Evolutionary conservation across 768 basidiomycete species (phyloP), one percentile per base, ranked within the genome.

Genomic region (Strobilomyces echinocephalus): DNA sequence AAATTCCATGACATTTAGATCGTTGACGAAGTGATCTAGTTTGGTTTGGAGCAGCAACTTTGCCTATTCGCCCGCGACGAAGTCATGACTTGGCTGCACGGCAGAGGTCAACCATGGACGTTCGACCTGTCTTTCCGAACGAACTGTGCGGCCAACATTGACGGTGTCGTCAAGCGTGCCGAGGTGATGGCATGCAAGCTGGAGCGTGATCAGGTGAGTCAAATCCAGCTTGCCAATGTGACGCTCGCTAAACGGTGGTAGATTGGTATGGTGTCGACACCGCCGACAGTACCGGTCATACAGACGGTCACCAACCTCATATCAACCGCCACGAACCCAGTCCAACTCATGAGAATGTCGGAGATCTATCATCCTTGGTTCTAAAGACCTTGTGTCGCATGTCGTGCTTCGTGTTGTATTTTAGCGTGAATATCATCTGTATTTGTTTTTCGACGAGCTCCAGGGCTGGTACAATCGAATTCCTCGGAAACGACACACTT

Each of bases 51-150:
- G 57, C 88, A 92, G 61, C 91, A 92, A 54, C 79, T 99, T 5
- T 89, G 88, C 58, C 76, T 99, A 49, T 95, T 95, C 67, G 83
- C 91, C 26, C 82, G 94, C 40, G 97, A 99, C 64, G 97, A 99
- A 72, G 88, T 97, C 42, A 78, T 85, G 60, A 77, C 80, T 11
- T 91, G 89, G 88, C 66, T 88, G 56, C 74, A 77, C 33, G 76
- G 79, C 55, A 79, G 80, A 49, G 76, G 76, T 50, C 78, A 81
- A 47, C 78, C 80, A 14, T 79, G 76, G 70, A 75, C 76, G 31
- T 72, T 81, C 46, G 89, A 91, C 63, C 50, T 70, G 11, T 65
- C 76, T 30, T 85, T 85, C 73, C 79, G 82, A 40, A 79, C 84
- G 20, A 74, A 76, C 33, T 75, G 81, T 18, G 80, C 82, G 18